Conservation (phyloP, 768 basidiomycete genomes). For the Lepiota subincarnata region DNA sequence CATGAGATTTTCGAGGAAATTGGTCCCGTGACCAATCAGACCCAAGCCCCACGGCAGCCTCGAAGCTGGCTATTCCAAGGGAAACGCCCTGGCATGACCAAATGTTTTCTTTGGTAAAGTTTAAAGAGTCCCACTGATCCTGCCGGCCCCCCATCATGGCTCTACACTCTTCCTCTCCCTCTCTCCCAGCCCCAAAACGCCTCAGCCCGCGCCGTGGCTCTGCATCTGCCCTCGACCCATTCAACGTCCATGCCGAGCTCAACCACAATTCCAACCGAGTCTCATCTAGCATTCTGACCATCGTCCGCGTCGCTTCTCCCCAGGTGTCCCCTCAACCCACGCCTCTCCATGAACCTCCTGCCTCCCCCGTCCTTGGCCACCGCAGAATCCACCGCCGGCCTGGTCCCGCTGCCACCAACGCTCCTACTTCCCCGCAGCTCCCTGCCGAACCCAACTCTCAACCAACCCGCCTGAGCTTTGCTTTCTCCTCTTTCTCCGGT, state of each 20-base stretch:
- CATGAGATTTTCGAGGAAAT: no score
- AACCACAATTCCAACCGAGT: slow-evolving; percentile 52
- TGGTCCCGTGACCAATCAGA: no score
- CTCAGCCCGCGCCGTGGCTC: slow-evolving; percentile 66
- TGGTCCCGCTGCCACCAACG: slow-evolving; percentile 3
- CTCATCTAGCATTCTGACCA: slow-evolving; percentile 64
- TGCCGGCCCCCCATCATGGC: neutral
- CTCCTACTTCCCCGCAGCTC: slow-evolving; percentile 20
- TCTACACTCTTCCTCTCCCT: neutral
- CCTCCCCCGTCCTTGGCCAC: slow-evolving; percentile 20
- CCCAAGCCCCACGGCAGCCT: no score
- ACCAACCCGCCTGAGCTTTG: slow-evolving; percentile 14
- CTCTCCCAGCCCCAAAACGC: slow-evolving; percentile 17
- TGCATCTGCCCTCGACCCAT: slow-evolving; percentile 64
- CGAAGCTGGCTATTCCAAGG: no score
- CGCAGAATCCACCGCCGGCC: slow-evolving; percentile 23
- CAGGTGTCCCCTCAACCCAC: slow-evolving; percentile 24
- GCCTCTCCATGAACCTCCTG: slow-evolving; percentile 30
- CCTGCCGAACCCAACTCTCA: slow-evolving; percentile 18
- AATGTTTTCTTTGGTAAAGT: neutral
- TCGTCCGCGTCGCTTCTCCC: slow-evolving; percentile 55
- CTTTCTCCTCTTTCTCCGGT: slow-evolving; percentile 43
- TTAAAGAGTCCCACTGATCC: neutral
- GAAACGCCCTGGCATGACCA: no score
- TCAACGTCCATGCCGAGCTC: slow-evolving; percentile 47